Evolutionary conservation across 805 yeast genomes (phyloP), one percentile per base, ranked within the genome.

Genomic region (Wickerhamomyces canadensis): DNA sequence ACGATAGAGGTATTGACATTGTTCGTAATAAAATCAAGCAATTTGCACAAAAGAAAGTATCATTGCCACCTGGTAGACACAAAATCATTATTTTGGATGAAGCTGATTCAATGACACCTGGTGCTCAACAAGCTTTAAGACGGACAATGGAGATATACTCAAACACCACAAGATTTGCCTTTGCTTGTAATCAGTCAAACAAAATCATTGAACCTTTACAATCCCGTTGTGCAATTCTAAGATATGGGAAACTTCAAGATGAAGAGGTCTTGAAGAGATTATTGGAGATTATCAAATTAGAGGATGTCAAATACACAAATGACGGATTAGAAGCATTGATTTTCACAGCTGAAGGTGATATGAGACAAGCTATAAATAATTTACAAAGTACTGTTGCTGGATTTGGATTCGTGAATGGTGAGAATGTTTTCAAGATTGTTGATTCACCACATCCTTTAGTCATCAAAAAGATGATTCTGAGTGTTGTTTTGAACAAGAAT

Each of bases 321-420:
- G 96, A 87, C 58, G 98, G 98, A 0, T 62, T 93, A 25, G 87
- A 87, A 48, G 98, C 98, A 0, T 70, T 93, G 41, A 78, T 93
- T 13, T 93, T 93, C 63, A 82, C 97, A 0, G 94, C 96, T 0
- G 98, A 93, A 56, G 98, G 98, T 42, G 98, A 93, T 57, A 91
- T 93, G 98, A 78, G 98, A 60, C 98, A 93, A 61, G 98, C 98
- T 0, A 75, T 93, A 33, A 93, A 93, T 56, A 93, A 93, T 60
- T 59, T 93, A 41, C 98, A 93, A 57, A 81, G 95, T 53, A 88
- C 97, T 0, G 91, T 81, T 23, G 87, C 96, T 1, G 98, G 98
- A 2, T 89, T 89, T 62, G 89, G 84, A 4, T 71, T 84, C 38
- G 96, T 93, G n/a, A 84, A 78, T 53, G 87, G 87, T 33, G 87